Conservation (phyloP, 2,329 filamentous ascomycete genomes). For the Ophiostoma sp. region DNA sequence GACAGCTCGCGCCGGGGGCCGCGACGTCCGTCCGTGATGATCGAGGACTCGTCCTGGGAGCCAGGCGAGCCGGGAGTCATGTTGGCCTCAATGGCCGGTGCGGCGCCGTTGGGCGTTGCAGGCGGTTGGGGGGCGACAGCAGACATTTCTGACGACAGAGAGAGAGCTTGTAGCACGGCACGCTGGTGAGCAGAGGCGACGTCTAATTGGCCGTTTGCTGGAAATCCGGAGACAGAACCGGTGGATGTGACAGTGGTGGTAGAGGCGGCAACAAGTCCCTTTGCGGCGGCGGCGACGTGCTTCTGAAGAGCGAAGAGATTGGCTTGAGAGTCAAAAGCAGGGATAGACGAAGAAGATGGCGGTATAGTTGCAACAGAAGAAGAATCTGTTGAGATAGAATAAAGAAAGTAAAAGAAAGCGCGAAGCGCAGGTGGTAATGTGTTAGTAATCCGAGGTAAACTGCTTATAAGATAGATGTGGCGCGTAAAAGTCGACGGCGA, state of each 20-base stretch:
- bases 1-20: slow-evolving; percentile 87
- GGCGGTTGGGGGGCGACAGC: slow-evolving; percentile 5
- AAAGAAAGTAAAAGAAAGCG: neutral
- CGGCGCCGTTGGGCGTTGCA: slow-evolving; percentile 2
- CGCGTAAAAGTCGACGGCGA: neutral
- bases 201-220: slow-evolving; percentile 15
- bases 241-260: neutral
- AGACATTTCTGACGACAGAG: slow-evolving; percentile 18
- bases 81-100: neutral
- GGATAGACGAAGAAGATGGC: neutral
- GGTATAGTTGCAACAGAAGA: neutral
- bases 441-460: slow-evolving; percentile 18
- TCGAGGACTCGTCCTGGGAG: slow-evolving; percentile 8
- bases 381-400: neutral
- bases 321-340: slow-evolving; percentile 23
- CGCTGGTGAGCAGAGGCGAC: slow-evolving; percentile 14
- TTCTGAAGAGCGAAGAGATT: slow-evolving; percentile 23
- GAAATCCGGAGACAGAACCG: neutral
- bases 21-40: slow-evolving; percentile 55
- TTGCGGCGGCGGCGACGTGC: slow-evolving; percentile 23
- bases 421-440: neutral
- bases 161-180: neutral
- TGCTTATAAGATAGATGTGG: neutral
- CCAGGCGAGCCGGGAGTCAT: slow-evolving; percentile 6
- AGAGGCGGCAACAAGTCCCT: neutral